Percentiles rank a stretch among this genome's conserved stretches.
Evolutionary conservation across 108 stramenopile species (phyloP).

Genomic region (Nitzschia inconspicua): DNA sequence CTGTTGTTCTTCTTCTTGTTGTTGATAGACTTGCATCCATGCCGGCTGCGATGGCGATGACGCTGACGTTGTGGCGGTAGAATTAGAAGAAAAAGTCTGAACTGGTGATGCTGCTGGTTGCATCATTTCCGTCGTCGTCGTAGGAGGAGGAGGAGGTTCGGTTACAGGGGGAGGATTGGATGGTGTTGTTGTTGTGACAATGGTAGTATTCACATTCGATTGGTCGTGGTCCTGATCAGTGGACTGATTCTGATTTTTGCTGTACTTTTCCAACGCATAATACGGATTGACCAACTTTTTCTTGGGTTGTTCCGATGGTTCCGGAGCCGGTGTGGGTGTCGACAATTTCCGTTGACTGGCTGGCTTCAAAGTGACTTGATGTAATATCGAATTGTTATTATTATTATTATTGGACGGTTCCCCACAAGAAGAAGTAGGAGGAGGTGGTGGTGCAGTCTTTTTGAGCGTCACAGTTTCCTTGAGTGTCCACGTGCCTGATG

Average conservation of each 20-base stretch:
- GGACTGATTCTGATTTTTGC: background rate
- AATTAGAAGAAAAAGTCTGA: background rate
- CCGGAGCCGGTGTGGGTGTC: too few species aligned
- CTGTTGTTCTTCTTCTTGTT: background rate
- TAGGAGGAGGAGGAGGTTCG: background rate
- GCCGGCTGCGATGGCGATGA: too few species aligned
- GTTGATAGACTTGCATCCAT: slow-evolving; percentile 3
- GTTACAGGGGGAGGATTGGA: background rate
- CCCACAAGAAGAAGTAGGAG: too few species aligned
- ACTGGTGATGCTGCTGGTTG: background rate
- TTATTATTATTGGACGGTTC: too few species aligned
- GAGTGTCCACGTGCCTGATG: too few species aligned
- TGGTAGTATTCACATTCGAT: background rate
- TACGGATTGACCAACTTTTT: slow-evolving; percentile 2
- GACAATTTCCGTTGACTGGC: too few species aligned
- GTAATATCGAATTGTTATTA: too few species aligned
- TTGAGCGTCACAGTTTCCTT: too few species aligned
- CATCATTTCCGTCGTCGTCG: background rate
- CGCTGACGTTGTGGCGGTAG: background rate
- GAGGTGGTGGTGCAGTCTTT: too few species aligned
- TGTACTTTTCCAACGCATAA: slow-evolving; percentile 1
- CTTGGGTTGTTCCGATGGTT: background rate
- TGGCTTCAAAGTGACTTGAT: too few species aligned
- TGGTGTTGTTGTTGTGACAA: background rate
- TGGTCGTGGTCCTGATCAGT: background rate